Base-by-base conservation (phyloP, 176 grass and related monocot species). In the Aegilops longissima region DNA sequence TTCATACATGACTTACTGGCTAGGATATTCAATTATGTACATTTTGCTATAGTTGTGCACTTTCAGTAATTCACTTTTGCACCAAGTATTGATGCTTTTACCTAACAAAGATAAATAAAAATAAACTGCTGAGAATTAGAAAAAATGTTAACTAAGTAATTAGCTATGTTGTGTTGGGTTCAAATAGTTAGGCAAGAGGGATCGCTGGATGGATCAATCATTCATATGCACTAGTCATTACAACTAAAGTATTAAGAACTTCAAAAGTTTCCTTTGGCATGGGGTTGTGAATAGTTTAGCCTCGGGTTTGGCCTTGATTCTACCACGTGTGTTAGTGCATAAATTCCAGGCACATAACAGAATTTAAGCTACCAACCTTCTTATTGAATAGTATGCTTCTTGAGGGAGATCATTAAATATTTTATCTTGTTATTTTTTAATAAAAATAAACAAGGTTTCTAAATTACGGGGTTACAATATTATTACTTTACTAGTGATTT, bases 241-340 rank as follows among this genome's bases (percentile, higher is more conserved):
- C 12, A 13, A 13, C 44, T 47, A 13, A 47, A 47, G 44, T 51
- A 56, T 18, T 56, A 4, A 14, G 17, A 52, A 12, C 1, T 54
- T 76, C 9, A 21, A 6, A 59, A 67, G 58, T 75, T 85, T 35
- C 69, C 18, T 44, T 75, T 80, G 69, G 34, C 18, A 66, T 33
- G 5, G 1, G 13, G 75, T 30, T 78, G 82, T 39, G 25, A 11
- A 14, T 75, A 69, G 45, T 76, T 80, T 66, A 70, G 58, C 12
- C 11, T 6, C 36, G n/a, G 70, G 12, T 25, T 73, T 49, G 72
- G 42, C 42, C 42, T 75, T 75, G 69, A 81, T 89, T 89, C 69
- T 23, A 75, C 78, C 77, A 89, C 59, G 27, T 27, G 80, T 72
- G 20, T 51, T 65, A n/a, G 16, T 80, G 56, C 54, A 67, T 24